Evolutionary conservation across 257 asterid species (phyloP), one percentile per base, ranked within the genome.

Genomic region (Cruciata laevipes): DNA sequence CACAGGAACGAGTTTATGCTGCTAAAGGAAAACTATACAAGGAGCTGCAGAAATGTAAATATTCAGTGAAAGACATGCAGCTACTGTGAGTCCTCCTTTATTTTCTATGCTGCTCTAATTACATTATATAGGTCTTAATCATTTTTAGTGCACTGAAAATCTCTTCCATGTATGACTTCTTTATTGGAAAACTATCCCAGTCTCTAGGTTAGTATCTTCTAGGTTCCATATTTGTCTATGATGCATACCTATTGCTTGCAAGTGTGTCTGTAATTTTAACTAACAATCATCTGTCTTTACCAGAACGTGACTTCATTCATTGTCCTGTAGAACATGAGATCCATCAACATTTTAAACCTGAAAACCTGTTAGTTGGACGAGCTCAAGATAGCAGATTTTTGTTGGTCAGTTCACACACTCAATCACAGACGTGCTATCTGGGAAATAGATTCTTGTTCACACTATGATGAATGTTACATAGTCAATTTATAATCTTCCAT

Each of bases 331-430:
- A 94, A 75, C 99, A 94, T 7, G 99, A 90, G 40, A 94, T 94
- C 63, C 99, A 90, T 70, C 80, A 97, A 69, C 97, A 94, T 75
- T 90, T 94, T 17, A 94, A 94, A 72, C 99, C 99, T 7, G 99
- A 94, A 75, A 94, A 94, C 80, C 96, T 94, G 79, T 69, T 94
- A 81, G 83, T 94, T 65, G 99, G 99, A 97, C 32, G 99, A 94
- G 75, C 86, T 94, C 40, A 94, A 94, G 78, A 94, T 94, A 59
- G 97, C 97, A 25, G 97, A 90, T 73, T 94, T 94, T 69, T 97
- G 99, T 58, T 94, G 99, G 97, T 94, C 99, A 1, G 99, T 94
- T 52, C 99, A 94, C 77, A 94, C 97, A 49, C 90, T 94, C 77
- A 88, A 84, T 67, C 97, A 96, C 68, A 82, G 99, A 71, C 83